Evolutionary conservation across 441 rosid genomes (phyloP), one percentile per base, ranked within the genome.

Genomic region (Syzygium malaccense): DNA sequence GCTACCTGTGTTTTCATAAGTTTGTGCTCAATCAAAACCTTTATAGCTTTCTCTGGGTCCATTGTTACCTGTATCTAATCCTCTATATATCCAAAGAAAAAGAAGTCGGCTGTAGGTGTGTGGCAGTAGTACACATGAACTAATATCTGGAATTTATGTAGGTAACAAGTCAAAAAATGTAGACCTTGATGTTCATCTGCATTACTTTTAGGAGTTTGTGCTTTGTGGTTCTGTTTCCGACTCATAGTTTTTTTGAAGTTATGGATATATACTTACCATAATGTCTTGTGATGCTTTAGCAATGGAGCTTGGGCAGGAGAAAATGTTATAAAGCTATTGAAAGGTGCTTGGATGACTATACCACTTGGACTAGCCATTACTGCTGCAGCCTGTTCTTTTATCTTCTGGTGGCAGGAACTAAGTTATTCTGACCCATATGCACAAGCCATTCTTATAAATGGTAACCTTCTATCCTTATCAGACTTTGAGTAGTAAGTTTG

Each of bases 391-490:
- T 94, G 92, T 86, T 85, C 89, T 88, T 92, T 96, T 87, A 95
- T 98, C 88, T 94, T 96, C 66, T 94, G 98, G 99, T 97, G 98
- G 99, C 98, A 96, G 91, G 96, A 94, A 91, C 93, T 95, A 88
- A 92, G 90, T 88, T 89, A 62, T 87, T 92, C 95, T 55, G 92
- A 94, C 62, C 92, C 97, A 28, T 95, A 95, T 91, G 97, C 94
- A 3, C 95, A 92, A 80, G 99, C 98, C 84, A 96, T 98, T 90
- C 91, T 96, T 91, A 95, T 98, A 89, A 94, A 98, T 88, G 99
- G 99, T 97, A 95, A 85, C 41, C 9, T 89, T 60, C 62, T 23
- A 33, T 85, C 48, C 87, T 85, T 55, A 55, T 20, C 5, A 9
- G 26, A 85, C 41, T 33, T 48, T 83, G 33, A 49, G 54, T 25